A percentile compares a stretch with the other conserved stretches of the same genome.
These are phyloP conservation scores for Termitomyces titanicus DNA, from an alignment of 768 basidiomycete species.

Conservation along the genomic window DNA sequence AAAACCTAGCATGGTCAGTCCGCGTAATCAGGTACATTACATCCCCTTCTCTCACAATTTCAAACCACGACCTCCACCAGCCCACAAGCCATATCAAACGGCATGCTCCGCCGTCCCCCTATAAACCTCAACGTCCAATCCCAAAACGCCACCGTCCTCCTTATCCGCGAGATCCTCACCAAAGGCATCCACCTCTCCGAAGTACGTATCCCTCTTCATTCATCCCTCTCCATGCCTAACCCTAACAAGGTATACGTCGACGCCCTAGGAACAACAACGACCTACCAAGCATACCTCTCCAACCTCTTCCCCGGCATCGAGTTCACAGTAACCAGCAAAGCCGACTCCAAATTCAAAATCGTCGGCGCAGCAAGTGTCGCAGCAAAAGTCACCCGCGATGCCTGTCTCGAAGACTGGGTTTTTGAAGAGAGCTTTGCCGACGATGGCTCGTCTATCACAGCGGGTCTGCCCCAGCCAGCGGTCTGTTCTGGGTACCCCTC, in stretches of 20 bases:
- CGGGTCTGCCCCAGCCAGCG: constrained; percentile 51
- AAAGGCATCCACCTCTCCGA: constrained; percentile 78
- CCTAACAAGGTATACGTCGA: constrained; percentile 81
- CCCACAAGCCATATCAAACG: constrained; percentile 86
- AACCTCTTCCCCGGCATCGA: constrained; percentile 76
- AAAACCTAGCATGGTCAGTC: constrained; percentile 79
- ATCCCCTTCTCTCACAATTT: background rate
- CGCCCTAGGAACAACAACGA: constrained; percentile 82
- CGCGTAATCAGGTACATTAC: constrained; percentile 60
- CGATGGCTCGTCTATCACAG: constrained; percentile 14
- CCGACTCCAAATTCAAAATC: constrained; percentile 94
- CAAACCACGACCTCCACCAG: constrained; percentile 37
- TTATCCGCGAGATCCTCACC: constrained; percentile 85
- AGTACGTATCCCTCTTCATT: constrained; percentile 35
- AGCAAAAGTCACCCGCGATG: constrained; percentile 94
- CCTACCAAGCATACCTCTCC: constrained; percentile 83
- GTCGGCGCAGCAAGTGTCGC: constrained; percentile 98
- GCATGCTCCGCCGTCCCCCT: constrained; percentile 85
- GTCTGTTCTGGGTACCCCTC: constrained; percentile 77
- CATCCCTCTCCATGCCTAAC: background rate
- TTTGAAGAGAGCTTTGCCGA: constrained; percentile 56
- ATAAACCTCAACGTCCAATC: constrained; percentile 86
- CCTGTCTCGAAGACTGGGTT: constrained; percentile 82
- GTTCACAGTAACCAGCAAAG: constrained; percentile 90
- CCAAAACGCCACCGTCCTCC: constrained; percentile 83